phyloP scores from a whole-genome alignment of 495 filamentous ascomycete species.

The Pseudevernia furfuracea region DNA sequence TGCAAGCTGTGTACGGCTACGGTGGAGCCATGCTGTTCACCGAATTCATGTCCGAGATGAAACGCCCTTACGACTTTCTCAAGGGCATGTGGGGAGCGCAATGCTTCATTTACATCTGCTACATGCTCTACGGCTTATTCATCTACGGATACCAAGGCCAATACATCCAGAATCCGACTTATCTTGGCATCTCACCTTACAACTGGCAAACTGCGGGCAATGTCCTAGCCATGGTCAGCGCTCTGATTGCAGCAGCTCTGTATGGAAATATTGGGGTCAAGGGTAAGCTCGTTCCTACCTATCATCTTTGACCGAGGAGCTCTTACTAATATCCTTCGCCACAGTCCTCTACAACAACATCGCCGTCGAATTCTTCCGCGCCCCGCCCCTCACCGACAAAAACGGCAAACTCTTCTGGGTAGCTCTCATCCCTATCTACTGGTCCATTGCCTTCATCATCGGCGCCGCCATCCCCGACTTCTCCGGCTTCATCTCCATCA shows the following conservation, averaged over 20 bases:
- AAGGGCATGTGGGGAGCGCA: conserved; percentile 54
- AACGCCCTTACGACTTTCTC: conserved; percentile 53
- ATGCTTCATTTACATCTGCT: conserved; percentile 46
- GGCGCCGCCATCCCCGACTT: conserved; percentile 45
- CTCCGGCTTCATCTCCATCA: conserved; percentile 39
- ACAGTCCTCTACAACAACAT: conserved; percentile 58
- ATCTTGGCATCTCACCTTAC: conserved; percentile 46
- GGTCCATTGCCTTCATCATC: conserved; percentile 47
- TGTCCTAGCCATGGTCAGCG: conserved; percentile 45
- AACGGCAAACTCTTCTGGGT: conserved; percentile 48
- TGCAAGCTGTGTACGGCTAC: conserved; percentile 53
- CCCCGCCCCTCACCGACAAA: conserved; percentile 42
- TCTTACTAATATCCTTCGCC: conserved; percentile 23
- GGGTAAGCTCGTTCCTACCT: background rate
- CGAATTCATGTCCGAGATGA: conserved; percentile 63
- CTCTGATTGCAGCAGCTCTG: conserved; percentile 48
- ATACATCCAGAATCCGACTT: conserved; percentile 45
- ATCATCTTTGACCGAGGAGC: background rate
- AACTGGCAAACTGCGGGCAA: conserved; percentile 51
- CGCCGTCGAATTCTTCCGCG: conserved; percentile 45
- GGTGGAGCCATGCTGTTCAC: conserved; percentile 56
- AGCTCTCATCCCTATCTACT: conserved; percentile 47
- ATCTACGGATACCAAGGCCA: conserved; percentile 53
- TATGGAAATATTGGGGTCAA: conserved; percentile 55
- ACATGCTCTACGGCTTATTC: conserved; percentile 52